A percentile compares a stretch with the other conserved stretches of the same genome.
These are phyloP conservation scores for Grifola frondosa DNA, from an alignment of 1,284 basidiomycete species.

Conservation along the genomic window DNA sequence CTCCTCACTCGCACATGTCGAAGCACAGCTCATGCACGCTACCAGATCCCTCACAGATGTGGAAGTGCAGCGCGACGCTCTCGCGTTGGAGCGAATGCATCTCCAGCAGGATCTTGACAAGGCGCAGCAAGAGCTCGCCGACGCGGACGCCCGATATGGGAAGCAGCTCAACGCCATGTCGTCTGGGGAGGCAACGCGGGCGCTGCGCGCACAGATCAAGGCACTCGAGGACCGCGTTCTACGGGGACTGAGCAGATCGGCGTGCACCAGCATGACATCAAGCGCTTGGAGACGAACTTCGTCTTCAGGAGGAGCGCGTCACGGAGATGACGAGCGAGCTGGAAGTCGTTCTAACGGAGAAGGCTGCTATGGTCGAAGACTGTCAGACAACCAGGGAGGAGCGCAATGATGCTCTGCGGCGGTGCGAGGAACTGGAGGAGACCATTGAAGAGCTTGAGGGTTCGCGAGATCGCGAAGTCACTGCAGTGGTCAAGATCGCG, in stretches of 20 bases:
- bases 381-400: conserved; percentile 71
- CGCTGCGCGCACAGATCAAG: conserved; percentile 59
- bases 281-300: conserved; percentile 68
- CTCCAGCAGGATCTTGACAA: conserved; percentile 54
- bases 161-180: conserved; percentile 61
- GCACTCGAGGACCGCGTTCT: conserved; percentile 61
- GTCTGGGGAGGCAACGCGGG: conserved; percentile 48
- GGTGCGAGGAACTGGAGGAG: conserved; percentile 42
- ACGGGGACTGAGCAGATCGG: conserved; percentile 68
- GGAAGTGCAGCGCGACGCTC: conserved; percentile 62
- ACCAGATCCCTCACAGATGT: conserved; percentile 46
- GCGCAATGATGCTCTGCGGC: conserved; percentile 56
- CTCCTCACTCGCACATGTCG: conserved; percentile 39
- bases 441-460: conserved; percentile 58
- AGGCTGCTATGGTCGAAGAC: conserved; percentile 77
- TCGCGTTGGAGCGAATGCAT: conserved; percentile 59
- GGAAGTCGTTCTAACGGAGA: conserved; percentile 61
- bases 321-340: conserved; percentile 65
- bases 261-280: conserved; percentile 72
- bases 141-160: conserved; percentile 57
- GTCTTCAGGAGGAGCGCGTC: conserved; percentile 69
- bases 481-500: conserved; percentile 35
- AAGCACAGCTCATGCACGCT: conserved; percentile 40
- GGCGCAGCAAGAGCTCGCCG: conserved; percentile 51
- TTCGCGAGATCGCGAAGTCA: conserved; percentile 30